These are phyloP conservation scores for Trichoderma orchidacearum DNA, from an alignment of 495 filamentous ascomycete genomes.

Conservation along the genomic window DNA sequence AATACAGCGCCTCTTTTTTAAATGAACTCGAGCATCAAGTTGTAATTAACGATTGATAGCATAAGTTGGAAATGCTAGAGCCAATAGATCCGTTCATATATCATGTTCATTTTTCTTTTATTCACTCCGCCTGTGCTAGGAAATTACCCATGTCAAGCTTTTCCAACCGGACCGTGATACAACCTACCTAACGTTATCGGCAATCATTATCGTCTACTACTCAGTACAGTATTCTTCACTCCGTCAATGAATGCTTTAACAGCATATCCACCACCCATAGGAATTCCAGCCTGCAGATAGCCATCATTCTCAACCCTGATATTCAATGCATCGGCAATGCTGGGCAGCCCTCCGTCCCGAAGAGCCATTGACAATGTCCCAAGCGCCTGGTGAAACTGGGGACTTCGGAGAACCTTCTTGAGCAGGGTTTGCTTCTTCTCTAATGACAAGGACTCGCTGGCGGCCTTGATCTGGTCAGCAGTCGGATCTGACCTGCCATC, in stretches of 20 bases:
- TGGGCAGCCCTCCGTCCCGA: conserved; percentile 83
- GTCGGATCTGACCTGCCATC: conserved; percentile 40
- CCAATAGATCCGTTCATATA: too few relatives aligned
- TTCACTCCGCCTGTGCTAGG: too few relatives aligned
- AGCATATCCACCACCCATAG: conserved; percentile 77
- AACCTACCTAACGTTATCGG: not conserved
- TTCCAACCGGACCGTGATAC: too few relatives aligned
- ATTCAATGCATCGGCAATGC: conserved; percentile 71
- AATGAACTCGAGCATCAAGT: too few relatives aligned
- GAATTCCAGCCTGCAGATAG: conserved; percentile 59
- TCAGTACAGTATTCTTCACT: conserved; percentile 61
- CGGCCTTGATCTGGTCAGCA: conserved; percentile 51
- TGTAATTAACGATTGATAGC: too few relatives aligned
- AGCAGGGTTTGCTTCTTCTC: conserved; percentile 73
- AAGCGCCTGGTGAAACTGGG: conserved; percentile 81
- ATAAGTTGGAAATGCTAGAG: too few relatives aligned
- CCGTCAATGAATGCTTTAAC: conserved; percentile 85
- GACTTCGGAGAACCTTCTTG: conserved; percentile 70
- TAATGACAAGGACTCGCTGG: conserved; percentile 57
- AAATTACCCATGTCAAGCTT: too few relatives aligned
- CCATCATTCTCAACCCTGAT: conserved; percentile 73
- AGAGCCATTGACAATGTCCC: conserved; percentile 74
- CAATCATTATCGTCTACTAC: conserved; percentile 5
- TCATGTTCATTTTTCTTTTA: too few relatives aligned
- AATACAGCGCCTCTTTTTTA: too few relatives aligned